phyloP scores from a whole-genome alignment of 192 early-diverging fungal species.

The Nowakowskiella sp. region DNA sequence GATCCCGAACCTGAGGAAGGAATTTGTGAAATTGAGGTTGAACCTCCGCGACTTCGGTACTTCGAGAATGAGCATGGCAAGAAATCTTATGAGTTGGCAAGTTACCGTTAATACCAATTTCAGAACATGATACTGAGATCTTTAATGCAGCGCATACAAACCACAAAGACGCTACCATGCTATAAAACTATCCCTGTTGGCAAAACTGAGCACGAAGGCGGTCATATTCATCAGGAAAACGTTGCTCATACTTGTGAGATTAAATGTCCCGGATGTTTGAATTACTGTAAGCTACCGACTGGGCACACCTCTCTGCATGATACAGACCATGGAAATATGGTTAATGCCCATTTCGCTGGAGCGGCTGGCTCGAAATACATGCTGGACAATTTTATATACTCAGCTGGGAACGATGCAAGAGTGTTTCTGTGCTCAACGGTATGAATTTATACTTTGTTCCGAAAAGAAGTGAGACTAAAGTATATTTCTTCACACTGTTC shows the following conservation, averaged over 20 bases:
- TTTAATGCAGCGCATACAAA: too few relatives aligned
- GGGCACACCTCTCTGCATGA: conserved; percentile 19
- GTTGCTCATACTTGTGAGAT: conserved; percentile 19
- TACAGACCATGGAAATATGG: conserved; percentile 32
- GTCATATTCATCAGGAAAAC: conserved; percentile 15
- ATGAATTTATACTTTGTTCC: conserved; percentile 1
- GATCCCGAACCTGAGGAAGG: too few relatives aligned
- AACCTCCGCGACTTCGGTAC: conserved; percentile 15
- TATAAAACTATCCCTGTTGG: conserved; percentile 26
- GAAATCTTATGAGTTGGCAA: too few relatives aligned
- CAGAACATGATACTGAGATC: too few relatives aligned
- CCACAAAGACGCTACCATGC: conserved; percentile 20
- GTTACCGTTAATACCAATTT: too few relatives aligned
- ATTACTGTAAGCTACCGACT: conserved; percentile 20
- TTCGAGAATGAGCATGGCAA: conserved; percentile 10
- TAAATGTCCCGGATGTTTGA: conserved; percentile 19
- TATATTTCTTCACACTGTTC: too few relatives aligned
- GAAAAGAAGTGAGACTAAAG: neutral
- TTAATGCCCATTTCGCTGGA: conserved; percentile 20
- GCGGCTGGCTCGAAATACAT: conserved; percentile 27
- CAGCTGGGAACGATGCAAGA: conserved; percentile 22
- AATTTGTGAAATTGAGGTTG: conserved; percentile 25
- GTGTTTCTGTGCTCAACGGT: conserved; percentile 29
- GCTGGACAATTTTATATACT: conserved; percentile 21
- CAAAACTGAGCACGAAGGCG: conserved; percentile 18